Evolutionary conservation across 1,284 basidiomycete genomes (phyloP).

Genomic region (Pseudozyma thailandica): DNA sequence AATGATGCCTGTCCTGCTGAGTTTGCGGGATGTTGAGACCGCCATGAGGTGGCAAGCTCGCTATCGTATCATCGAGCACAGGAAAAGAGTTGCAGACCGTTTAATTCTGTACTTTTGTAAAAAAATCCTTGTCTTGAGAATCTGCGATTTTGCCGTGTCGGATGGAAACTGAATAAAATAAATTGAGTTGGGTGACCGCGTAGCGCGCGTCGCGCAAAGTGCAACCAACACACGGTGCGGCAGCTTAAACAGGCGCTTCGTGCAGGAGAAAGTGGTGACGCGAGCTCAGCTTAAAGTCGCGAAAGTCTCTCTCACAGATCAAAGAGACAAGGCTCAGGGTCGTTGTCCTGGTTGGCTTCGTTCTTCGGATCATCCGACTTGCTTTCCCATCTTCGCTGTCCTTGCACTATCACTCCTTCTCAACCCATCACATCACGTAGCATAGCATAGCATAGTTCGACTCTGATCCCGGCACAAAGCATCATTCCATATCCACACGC

Average conservation of each 20-base stretch:
- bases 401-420: not conserved
- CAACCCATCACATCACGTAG: not conserved
- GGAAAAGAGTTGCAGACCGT: too few species aligned
- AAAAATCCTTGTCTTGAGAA: too few species aligned
- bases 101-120: too few species aligned
- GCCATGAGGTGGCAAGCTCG: too few species aligned
- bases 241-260: not conserved
- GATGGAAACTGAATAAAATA: constrained; percentile 6
- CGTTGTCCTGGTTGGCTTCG: not conserved
- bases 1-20: too few species aligned
- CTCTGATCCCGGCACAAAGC: not conserved
- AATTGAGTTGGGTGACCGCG: constrained; percentile 26
- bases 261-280: constrained; percentile 6
- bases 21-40: too few species aligned
- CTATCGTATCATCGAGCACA: too few species aligned
- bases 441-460: not conserved
- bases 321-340: not conserved
- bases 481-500: not conserved
- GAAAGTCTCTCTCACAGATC: not conserved
- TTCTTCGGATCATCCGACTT: constrained; percentile 4
- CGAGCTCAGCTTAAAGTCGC: constrained; percentile 15
- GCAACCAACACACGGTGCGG: constrained; percentile 18
- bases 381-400: not conserved
- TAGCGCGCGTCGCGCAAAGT: constrained; percentile 44
- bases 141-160: too few species aligned